Base-by-base conservation (phyloP, 495 filamentous ascomycete genomes). In the Penicillium diatomitis region DNA sequence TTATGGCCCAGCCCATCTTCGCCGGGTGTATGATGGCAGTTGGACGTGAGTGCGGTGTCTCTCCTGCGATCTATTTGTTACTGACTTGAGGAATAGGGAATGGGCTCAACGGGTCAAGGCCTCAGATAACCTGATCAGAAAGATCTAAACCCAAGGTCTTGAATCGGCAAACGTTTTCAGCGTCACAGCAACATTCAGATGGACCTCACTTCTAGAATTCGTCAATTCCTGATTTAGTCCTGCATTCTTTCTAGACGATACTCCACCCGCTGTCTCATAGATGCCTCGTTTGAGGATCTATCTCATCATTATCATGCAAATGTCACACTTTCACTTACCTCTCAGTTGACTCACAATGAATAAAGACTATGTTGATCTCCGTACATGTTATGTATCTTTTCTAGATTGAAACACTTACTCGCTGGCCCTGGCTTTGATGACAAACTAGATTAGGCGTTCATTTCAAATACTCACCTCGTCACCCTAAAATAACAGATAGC, bases 1-100 rank as follows among this genome's bases (percentile, higher is more conserved):
- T 27, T 88, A 79, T 60, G 85, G 84, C 8, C 69, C 79, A 33
- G 71, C 81, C 5, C 75, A 80, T 34, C 81, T 80, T 38, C 80
- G 86, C 50, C 83, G 78, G 58, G 72, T 96, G 29, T 98, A 98
- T 62, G 92, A 97, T 74, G 92, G 92, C 10, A 95, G 89, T 58
- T 97, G 92, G 92, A 96, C 91, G 86, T 94, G 64, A 85, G 88
- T 88, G 8, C 35, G 9, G 29, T n/a, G 9, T 8, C 28, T 11
- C 41, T 40, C 5, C 34, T 8, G 7, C 27, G 12, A 20, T 4
- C 7, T 31, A 8, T 32, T 4, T 8, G 43, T 20, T 20, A 20
- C 20, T 20, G 20, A 20, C 20, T 20, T 20, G 20, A 20, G 1
- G 20, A 20, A 20, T 47, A 87, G 84, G 42, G 86, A 90, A 71